Base-by-base conservation (phyloP, 2,329 filamentous ascomycete species). In the Fusarium penzigii region DNA sequence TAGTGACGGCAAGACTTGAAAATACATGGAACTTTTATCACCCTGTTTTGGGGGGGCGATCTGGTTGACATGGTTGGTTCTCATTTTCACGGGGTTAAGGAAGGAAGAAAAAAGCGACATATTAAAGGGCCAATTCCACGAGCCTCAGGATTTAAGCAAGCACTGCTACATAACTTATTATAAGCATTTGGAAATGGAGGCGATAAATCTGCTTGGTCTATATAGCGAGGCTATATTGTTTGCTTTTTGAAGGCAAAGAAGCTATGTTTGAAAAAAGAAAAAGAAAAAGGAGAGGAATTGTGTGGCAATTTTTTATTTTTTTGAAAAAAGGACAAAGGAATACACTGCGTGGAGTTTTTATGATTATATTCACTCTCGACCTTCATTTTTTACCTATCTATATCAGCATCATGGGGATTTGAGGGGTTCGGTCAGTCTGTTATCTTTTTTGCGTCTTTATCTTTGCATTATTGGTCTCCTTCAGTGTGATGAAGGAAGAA, bases 291-390 rank as follows among this genome's bases (percentile, higher is more conserved):
- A 60, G 62, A 52, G 54, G 59, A 54, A 51, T 56, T 61, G 54
- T 57, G 57, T 54, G 57, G 61, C 54, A 55, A n/a, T n/a, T n/a
- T n/a, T n/a, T n/a, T n/a, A n/a, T n/a, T n/a, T n/a, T n/a, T n/a
- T n/a, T n/a, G n/a, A n/a, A n/a, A 65, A 59, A 65, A 64, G 63
- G 63, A 61, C 60, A n/a, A 65, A 63, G 64, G 63, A 63, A 65
- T 65, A 65, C 58, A 65, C 54, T 61, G 63, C 59, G 56, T 55
- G 63, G 63, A 64, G 63, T 65, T 65, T 53, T 58, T 42, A 46
- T n/a, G 46, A 45, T 60, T 56, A 53, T 48, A 44, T 49, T n/a
- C n/a, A 36, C 45, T 51, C n/a, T n/a, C n/a, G n/a, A n/a, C n/a
- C 46, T 49, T 60, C 54, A 53, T 49, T 48, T 48, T 14, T 17